Base-by-base conservation (phyloP, 75 land plant genomes). In the Isoetes taiwanensis region DNA sequence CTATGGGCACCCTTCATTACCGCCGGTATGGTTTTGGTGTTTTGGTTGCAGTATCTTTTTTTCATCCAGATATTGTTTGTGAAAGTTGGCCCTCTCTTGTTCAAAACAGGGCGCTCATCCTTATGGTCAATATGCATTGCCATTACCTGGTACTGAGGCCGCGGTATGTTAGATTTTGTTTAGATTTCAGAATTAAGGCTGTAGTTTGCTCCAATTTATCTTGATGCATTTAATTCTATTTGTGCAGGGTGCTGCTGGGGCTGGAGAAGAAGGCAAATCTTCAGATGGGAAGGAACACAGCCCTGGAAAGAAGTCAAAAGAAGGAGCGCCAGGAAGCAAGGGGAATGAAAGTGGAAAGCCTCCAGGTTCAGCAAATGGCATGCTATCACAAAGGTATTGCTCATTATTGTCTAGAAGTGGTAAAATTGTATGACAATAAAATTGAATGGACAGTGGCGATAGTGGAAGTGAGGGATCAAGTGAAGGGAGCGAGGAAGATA, bases 401-500 rank as follows among this genome's bases (percentile, higher is more conserved):
- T n/a, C n/a, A n/a, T n/a, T n/a, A n/a, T n/a, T n/a, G n/a, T n/a
- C n/a, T n/a, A n/a, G n/a, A n/a, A n/a, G 6, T 6, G 30, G 29
- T 2, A 34, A 21, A 5, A 41, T 74, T 30, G 3, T 64, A 57
- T n/a, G n/a, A n/a, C n/a, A 41, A 61, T 54, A 30, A 41, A 20
- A 19, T 35, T 29, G 41, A 27, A 38, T 3, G 16, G 65, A 58
- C 66, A 85, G 90, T 81, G 85, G 65, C 42, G 96, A 90, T 38
- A 90, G 86, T 75, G 86, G 74, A 52, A 90, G 86, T 70, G 97
- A 85, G 52, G 83, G 78, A 34, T 79, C 91, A 59, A 79, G 80
- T 54, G 97, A 80, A 59, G 90, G 81, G 58, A 90, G 97, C 72
- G 82, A 82, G 43, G 86, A 69, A 1, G 75, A 75, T 34, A 58